Base-by-base conservation (phyloP, 495 filamentous ascomycete genomes). In the Viridothelium virens region DNA sequence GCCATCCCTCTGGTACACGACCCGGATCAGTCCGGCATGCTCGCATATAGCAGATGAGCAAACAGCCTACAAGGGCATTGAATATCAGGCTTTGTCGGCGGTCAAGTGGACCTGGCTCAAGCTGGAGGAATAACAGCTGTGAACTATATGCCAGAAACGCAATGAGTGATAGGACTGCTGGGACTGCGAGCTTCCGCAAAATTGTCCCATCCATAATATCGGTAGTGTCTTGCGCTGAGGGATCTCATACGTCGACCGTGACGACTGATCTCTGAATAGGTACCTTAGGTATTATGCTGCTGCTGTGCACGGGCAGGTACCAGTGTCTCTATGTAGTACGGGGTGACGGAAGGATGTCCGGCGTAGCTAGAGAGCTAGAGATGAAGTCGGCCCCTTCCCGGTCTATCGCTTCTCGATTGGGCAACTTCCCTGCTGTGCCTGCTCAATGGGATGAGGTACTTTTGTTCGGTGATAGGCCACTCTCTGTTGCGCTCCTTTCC, bases 1-100 rank as follows among this genome's bases (percentile, higher is more conserved):
- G 69, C 66, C 76, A 72, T 36, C 69, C 67, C 66, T 65, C 56
- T 44, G 73, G 71, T 73, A 79, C 71, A 14, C 76, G 80, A 10
- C 94, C 94, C 0, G 94, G 90, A 71, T 96, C 83, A 70, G 89
- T 87, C 67, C 84, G 84, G 73, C 90, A 91, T 41, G 91, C 82
- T 67, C 85, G 80, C 70, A 84, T 85, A 76, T 96, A 97, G 67
- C 84, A 90, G 68, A 89, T 85, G 84, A 90, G 91, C 38, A 96
- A 84, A 68, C 85, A 89, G 25, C 79, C 63, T 1, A 96, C 79
- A 38, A 92, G 81, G 25, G 75, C 64, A 75, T 98, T 97, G 78
- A 97, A 91, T 68, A 82, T 79, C 75, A 86, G 76, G 31, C 79
- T 71, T 76, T 97, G 79, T 59, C 76, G 75, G 33, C 70, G 72